Evolutionary conservation across 768 basidiomycete species (phyloP).

Genomic region (Russula sp.): DNA sequence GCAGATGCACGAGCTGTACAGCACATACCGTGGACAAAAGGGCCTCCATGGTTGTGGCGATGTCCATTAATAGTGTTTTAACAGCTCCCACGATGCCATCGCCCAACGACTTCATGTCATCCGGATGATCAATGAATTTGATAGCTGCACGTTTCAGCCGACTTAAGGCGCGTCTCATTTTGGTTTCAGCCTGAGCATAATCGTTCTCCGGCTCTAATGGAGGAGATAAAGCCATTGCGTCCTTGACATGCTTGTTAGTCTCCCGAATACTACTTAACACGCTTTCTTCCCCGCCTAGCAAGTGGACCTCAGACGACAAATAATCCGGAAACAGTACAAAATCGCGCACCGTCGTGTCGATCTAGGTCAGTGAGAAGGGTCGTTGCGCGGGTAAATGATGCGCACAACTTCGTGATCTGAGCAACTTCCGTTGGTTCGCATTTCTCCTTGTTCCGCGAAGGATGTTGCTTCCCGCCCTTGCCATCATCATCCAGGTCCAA

Average conservation of each 20-base stretch:
- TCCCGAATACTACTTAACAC: constrained; percentile 10
- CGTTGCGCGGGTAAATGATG: constrained; percentile 19
- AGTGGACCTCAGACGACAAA: not conserved
- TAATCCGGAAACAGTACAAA: not conserved
- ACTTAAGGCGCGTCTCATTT: constrained; percentile 58
- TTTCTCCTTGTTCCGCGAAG: not conserved
- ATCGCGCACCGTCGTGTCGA: constrained; percentile 11
- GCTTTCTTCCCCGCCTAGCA: constrained; percentile 8
- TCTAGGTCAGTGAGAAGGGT: constrained; percentile 10
- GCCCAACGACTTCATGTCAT: not conserved
- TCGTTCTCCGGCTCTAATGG: constrained; percentile 32
- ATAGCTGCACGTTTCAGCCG: constrained; percentile 47
- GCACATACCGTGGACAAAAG: constrained; percentile 1
- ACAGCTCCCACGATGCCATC: constrained; percentile 12
- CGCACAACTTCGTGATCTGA: constrained; percentile 19
- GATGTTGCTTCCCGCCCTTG: not conserved
- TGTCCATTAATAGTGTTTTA: constrained; percentile 33
- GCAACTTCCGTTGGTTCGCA: constrained; percentile 1
- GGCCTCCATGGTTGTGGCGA: constrained; percentile 23
- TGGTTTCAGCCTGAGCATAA: constrained; percentile 38
- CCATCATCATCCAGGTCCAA: constrained; percentile 10
- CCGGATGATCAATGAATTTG: constrained; percentile 39
- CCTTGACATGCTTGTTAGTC: constrained; percentile 11
- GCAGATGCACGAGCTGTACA: not conserved
- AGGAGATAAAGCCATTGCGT: not conserved